Conservation (phyloP, 352 stramenopile genomes). For the Phytophthora macrochlamydospora region DNA sequence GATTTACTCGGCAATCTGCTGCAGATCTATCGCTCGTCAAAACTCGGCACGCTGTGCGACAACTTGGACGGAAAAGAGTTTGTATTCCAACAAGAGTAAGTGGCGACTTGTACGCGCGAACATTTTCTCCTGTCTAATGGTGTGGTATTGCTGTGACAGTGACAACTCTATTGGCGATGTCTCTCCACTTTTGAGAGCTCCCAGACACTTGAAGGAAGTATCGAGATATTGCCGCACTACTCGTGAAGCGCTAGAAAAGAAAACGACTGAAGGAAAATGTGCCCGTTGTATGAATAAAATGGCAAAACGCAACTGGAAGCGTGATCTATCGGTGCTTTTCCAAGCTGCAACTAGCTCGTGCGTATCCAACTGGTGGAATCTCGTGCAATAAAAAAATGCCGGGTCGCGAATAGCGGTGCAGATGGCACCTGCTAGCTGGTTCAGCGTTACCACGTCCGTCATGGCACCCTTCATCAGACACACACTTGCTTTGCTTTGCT, state of each 20-base stretch:
- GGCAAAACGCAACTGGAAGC: conserved; percentile 27
- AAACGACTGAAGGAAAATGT: conserved; percentile 7
- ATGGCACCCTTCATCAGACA: conserved; percentile 20
- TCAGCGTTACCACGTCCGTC: conserved; percentile 3
- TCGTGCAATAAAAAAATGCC: conserved; percentile 9
- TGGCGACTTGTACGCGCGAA: background rate
- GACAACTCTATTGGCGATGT: conserved; percentile 12
- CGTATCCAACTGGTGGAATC: conserved; percentile 8
- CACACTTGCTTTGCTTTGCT: conserved; percentile 14
- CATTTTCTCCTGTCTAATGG: background rate
- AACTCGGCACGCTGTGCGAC: conserved; percentile 50
- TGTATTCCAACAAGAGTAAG: conserved; percentile 24
- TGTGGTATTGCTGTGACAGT: background rate
- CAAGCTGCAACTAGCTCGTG: conserved; percentile 25
- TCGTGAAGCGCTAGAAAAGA: conserved; percentile 28
- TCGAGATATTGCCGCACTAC: conserved; percentile 73
- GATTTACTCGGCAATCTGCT: conserved; percentile 79
- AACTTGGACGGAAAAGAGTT: conserved; percentile 22
- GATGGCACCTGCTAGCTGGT: background rate
- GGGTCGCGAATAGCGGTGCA: background rate
- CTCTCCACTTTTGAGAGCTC: conserved; percentile 48
- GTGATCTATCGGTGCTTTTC: conserved; percentile 31
- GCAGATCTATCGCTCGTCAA: conserved; percentile 47
- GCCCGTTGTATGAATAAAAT: conserved; percentile 37
- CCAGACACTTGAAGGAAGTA: conserved; percentile 50